Conservation (phyloP, 192 early-diverging fungal genomes). For the Podila clonocystis region DNA sequence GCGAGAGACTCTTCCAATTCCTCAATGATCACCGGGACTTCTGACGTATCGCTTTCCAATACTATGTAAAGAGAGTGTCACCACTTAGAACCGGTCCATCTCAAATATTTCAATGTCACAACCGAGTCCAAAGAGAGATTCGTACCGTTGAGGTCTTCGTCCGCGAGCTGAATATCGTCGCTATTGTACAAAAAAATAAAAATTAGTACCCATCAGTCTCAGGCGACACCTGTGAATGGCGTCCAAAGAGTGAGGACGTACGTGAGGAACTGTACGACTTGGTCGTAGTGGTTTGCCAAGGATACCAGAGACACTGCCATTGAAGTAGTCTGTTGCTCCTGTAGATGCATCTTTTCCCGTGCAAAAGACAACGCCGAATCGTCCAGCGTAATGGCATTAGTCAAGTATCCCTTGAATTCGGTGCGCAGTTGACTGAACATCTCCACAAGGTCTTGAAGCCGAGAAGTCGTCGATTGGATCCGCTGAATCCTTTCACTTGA, state of each 20-base stretch:
- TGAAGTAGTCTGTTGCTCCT: slow-evolving; percentile 53
- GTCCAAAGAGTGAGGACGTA: slow-evolving; percentile 9
- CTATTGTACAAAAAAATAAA: slow-evolving; percentile 7
- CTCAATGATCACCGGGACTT: slow-evolving; percentile 28
- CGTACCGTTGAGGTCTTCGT: slow-evolving; percentile 32
- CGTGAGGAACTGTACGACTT: slow-evolving; percentile 57
- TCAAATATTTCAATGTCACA: slow-evolving; percentile 1
- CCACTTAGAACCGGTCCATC: too few species aligned
- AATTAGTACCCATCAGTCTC: not conserved
- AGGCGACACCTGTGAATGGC: not conserved
- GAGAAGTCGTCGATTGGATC: slow-evolving; percentile 12
- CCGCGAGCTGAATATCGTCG: slow-evolving; percentile 34
- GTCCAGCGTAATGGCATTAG: slow-evolving; percentile 49
- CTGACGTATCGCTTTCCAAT: slow-evolving; percentile 33
- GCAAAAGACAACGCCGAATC: slow-evolving; percentile 52
- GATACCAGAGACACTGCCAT: slow-evolving; percentile 63
- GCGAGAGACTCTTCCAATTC: slow-evolving; percentile 45
- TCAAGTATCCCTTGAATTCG: slow-evolving; percentile 34
- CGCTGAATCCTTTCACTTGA: slow-evolving; percentile 21
- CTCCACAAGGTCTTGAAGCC: slow-evolving; percentile 18
- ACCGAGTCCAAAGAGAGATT: too few species aligned
- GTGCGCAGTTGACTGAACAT: slow-evolving; percentile 13
- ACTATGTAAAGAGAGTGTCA: slow-evolving; percentile 8
- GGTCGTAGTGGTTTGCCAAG: slow-evolving; percentile 62
- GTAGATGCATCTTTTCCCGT: slow-evolving; percentile 50